phyloP scores from a whole-genome alignment of 768 basidiomycete genomes.

The Rhodocollybia butyracea region DNA sequence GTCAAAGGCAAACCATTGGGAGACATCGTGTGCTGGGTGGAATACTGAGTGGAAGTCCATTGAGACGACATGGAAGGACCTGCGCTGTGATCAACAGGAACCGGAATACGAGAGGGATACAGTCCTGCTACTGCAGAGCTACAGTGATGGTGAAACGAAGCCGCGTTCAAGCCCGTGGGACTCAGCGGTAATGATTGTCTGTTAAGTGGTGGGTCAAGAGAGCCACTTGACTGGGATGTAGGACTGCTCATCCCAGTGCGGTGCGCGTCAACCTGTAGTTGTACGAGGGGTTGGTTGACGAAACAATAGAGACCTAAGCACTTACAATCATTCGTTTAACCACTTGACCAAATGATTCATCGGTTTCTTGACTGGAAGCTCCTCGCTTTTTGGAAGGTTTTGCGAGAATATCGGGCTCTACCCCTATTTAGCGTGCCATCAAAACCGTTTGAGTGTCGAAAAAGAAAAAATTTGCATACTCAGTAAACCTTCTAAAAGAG shows the following conservation, averaged over 20 bases:
- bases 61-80: not conserved
- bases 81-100: not conserved
- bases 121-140: not conserved
- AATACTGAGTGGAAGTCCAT: not conserved
- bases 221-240: constrained; percentile 1
- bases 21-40: not conserved
- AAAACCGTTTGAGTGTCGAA: not conserved
- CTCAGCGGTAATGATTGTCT: not conserved
- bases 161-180: not conserved
- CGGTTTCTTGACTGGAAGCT: constrained; percentile 11
- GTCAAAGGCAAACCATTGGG: not conserved
- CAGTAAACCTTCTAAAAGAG: constrained; percentile 19
- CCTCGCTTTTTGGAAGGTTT: constrained; percentile 16
- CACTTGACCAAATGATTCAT: constrained; percentile 19
- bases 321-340: constrained; percentile 23
- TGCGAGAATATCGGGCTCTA: constrained; percentile 11
- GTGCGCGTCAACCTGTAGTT: constrained; percentile 2
- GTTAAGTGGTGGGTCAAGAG: not conserved
- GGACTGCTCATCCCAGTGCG: constrained; percentile 1
- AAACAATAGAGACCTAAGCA: not conserved
- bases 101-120: constrained; percentile 1
- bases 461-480: constrained; percentile 15
- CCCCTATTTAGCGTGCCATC: not conserved
- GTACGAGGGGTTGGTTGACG: too few species aligned
- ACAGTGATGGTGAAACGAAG: not conserved